These are phyloP conservation scores for Lotmaria passim DNA, from an alignment of 208 protist genomes.

Conservation along the genomic window DNA sequence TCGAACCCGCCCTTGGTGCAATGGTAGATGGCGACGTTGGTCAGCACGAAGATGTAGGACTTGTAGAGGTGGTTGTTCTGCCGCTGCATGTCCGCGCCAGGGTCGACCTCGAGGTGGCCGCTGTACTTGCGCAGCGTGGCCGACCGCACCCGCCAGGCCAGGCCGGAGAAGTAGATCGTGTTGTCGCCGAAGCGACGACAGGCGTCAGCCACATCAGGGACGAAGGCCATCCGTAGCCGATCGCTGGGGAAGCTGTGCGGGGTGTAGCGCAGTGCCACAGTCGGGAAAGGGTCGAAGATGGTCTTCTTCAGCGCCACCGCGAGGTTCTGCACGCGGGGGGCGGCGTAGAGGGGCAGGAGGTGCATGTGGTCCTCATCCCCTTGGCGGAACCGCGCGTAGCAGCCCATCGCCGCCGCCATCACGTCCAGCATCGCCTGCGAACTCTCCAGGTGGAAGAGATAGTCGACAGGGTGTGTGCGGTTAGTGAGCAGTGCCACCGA, in stretches of 20 bases:
- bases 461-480: slow-evolving; percentile 39
- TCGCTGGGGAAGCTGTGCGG: slow-evolving; percentile 44
- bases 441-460: slow-evolving; percentile 41
- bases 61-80: slow-evolving; percentile 61
- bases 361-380: slow-evolving; percentile 8
- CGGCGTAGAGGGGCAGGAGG: slow-evolving; percentile 44
- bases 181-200: slow-evolving; percentile 75
- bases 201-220: slow-evolving; percentile 56
- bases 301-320: slow-evolving; percentile 45
- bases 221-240: slow-evolving; percentile 49
- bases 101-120: slow-evolving; percentile 32
- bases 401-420: slow-evolving; percentile 17
- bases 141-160: slow-evolving; percentile 69
- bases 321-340: slow-evolving; percentile 49
- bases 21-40: slow-evolving; percentile 75
- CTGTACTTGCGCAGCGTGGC: slow-evolving; percentile 41
- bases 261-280: slow-evolving; percentile 55
- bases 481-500: slow-evolving; percentile 49
- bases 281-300: slow-evolving; percentile 58
- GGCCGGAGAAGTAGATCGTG: slow-evolving; percentile 72
- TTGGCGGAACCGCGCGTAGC: slow-evolving; percentile 26
- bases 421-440: slow-evolving; percentile 23
- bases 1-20: slow-evolving; percentile 60
- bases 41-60: slow-evolving; percentile 60
- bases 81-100: slow-evolving; percentile 37